Conservation (phyloP, 768 basidiomycete species). For the Mycena sanguinolenta region DNA sequence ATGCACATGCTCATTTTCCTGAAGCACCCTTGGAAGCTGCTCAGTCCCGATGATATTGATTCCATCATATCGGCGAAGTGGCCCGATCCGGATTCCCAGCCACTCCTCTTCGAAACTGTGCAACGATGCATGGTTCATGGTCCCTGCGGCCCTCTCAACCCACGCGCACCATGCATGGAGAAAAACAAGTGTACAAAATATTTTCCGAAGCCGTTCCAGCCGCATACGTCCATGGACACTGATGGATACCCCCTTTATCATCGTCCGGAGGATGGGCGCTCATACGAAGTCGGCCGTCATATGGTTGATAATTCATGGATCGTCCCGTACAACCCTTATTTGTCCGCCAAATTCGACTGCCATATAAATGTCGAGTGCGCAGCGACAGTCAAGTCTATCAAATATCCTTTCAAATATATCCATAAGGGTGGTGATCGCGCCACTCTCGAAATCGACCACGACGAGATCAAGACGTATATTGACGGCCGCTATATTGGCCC, state of each 20-base stretch:
- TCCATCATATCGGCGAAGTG: constrained; percentile 3
- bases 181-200: constrained; percentile 51
- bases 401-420: constrained; percentile 35
- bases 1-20: constrained; percentile 58
- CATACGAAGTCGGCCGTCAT: constrained; percentile 17
- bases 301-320: constrained; percentile 48
- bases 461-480: constrained; percentile 36
- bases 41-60: constrained; percentile 8
- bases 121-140: constrained; percentile 57
- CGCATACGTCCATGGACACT: constrained; percentile 44
- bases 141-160: constrained; percentile 46
- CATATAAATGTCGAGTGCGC: constrained; percentile 58
- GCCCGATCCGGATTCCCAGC: constrained; percentile 38
- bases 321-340: constrained; percentile 50
- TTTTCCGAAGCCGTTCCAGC: constrained; percentile 52
- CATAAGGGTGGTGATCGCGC: background rate
- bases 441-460: background rate
- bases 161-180: constrained; percentile 50
- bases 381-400: constrained; percentile 42
- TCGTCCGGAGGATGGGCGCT: constrained; percentile 36
- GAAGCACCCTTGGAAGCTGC: constrained; percentile 28
- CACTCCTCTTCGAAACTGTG: constrained; percentile 39
- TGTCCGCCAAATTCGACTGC: constrained; percentile 48
- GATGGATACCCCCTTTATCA: constrained; percentile 54
- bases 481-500: constrained; percentile 46